phyloP scores from a whole-genome alignment of 345 rosid genomes.

The Corymbia maculata region DNA sequence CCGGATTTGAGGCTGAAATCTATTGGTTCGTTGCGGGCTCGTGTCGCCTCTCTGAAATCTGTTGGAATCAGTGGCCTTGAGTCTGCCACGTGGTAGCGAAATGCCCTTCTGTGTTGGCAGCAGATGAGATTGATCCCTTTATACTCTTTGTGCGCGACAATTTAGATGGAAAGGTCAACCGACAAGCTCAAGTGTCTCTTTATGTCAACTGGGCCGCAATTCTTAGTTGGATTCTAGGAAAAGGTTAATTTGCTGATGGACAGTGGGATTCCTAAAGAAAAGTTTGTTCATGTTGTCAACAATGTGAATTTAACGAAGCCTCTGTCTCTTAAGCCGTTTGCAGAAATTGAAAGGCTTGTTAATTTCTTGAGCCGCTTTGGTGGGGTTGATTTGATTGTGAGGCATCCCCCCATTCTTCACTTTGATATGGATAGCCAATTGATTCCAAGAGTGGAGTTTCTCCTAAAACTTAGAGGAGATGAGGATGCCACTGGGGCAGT shows the following conservation, averaged over 20 bases:
- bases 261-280: slow-evolving; percentile 30
- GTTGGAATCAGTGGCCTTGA: slow-evolving; percentile 33
- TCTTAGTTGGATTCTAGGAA: slow-evolving; percentile 34
- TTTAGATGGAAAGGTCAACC: slow-evolving; percentile 36
- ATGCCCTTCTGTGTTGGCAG: slow-evolving; percentile 37
- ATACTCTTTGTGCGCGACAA: slow-evolving; percentile 32
- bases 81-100: slow-evolving; percentile 34
- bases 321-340: slow-evolving; percentile 38
- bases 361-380: slow-evolving; percentile 45
- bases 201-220: slow-evolving; percentile 29
- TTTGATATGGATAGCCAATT: slow-evolving; percentile 49
- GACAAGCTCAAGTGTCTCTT: slow-evolving; percentile 30
- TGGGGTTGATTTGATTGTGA: slow-evolving; percentile 40
- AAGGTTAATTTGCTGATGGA: slow-evolving; percentile 18
- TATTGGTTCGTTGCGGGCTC: slow-evolving; percentile 23
- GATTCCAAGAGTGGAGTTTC: slow-evolving; percentile 47
- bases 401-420: slow-evolving; percentile 50
- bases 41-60: slow-evolving; percentile 36
- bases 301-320: slow-evolving; percentile 48
- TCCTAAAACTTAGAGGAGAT: slow-evolving; percentile 50
- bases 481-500: slow-evolving; percentile 39
- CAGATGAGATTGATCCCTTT: slow-evolving; percentile 37
- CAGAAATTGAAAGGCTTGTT: slow-evolving; percentile 48
- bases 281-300: slow-evolving; percentile 51
- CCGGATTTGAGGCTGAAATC: slow-evolving; percentile 23